Evolutionary conservation across 371 early-diverging fungal genomes (phyloP), one percentile per base, ranked within the genome.

Genomic region (Fennellomyces sp.): DNA sequence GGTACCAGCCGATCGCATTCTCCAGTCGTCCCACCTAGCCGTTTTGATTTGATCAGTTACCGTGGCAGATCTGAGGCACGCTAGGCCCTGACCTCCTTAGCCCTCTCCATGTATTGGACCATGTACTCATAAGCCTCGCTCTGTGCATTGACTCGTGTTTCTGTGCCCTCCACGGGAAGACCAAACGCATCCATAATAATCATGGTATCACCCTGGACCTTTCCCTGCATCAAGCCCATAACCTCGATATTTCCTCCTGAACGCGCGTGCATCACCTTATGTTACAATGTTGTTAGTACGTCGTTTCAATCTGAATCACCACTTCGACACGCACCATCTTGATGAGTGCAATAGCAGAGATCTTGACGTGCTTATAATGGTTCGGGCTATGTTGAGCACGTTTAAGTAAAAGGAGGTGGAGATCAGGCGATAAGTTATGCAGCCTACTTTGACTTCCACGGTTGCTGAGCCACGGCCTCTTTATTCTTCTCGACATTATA

Each of bases 151-250:
- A 97, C 99, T 51, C 98, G 82, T n/a, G 99, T 98, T 72, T 98
- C 99, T 0, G 97, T 98, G 15, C 98, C 97, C 71, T 98, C 97
- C 7, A 98, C 99, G 0, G 99, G 99, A 51, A 98, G 81, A 23
- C 95, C 96, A 82, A 97, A 97, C 3, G 95, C 91, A 68, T 98
- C 99, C 90, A 97, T 91, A 41, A 98, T 89, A 62, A 94, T 77
- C 90, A 98, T 93, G 0, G 92, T 92, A 62, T 91, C 87, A 38
- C 88, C 95, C 15, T 80, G 69, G 7, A 98, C 84, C 64, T 96
- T 97, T 33, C 99, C 99, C 72, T 95, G 95, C 96, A 98, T 94
- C 51, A 96, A 76, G 1, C 99, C 99, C 99, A 98, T 97, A 31
- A 97, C 90, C 81, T 98, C 98, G 64, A 97, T 93, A 60, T 87